phyloP scores from a whole-genome alignment of 306 rosid genomes.

The Arachis hypogaea region DNA sequence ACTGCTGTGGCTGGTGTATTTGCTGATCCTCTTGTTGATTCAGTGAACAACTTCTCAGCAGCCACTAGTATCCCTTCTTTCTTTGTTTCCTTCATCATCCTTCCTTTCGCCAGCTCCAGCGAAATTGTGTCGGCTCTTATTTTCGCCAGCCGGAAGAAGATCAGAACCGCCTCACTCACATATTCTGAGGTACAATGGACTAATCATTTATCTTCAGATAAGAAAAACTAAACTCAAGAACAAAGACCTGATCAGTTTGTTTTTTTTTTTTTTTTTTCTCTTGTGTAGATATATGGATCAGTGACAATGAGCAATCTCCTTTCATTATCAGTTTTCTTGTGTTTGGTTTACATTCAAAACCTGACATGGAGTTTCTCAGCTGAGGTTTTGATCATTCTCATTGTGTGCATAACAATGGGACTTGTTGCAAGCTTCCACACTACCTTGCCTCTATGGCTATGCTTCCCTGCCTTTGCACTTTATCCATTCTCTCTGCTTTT shows the following conservation, averaged over 20 bases:
- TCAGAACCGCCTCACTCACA: conserved; percentile 62
- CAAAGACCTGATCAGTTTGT: no score
- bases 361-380: conserved; percentile 64
- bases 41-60: conserved; percentile 66
- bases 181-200: conserved; percentile 56
- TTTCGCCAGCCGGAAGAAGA: conserved; percentile 62
- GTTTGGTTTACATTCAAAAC: conserved; percentile 55
- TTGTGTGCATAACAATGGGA: conserved; percentile 42
- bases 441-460: conserved; percentile 45
- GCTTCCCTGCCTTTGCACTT: conserved; percentile 32
- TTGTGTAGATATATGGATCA: conserved; percentile 64
- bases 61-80: conserved; percentile 69
- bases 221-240: no score
- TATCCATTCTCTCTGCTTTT: conserved; percentile 44
- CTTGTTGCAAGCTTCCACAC: conserved; percentile 36
- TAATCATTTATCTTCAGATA: background rate
- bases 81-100: conserved; percentile 66
- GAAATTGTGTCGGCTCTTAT: conserved; percentile 71
- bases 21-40: conserved; percentile 73
- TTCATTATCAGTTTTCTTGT: conserved; percentile 65
- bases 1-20: conserved; percentile 57
- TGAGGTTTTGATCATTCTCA: conserved; percentile 37
- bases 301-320: conserved; percentile 70
- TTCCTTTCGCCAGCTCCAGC: conserved; percentile 71
- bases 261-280: no score